Evolutionary conservation across 1,284 basidiomycete genomes (phyloP), one percentile per base, ranked within the genome.

Genomic region (Volvariella volvacea): DNA sequence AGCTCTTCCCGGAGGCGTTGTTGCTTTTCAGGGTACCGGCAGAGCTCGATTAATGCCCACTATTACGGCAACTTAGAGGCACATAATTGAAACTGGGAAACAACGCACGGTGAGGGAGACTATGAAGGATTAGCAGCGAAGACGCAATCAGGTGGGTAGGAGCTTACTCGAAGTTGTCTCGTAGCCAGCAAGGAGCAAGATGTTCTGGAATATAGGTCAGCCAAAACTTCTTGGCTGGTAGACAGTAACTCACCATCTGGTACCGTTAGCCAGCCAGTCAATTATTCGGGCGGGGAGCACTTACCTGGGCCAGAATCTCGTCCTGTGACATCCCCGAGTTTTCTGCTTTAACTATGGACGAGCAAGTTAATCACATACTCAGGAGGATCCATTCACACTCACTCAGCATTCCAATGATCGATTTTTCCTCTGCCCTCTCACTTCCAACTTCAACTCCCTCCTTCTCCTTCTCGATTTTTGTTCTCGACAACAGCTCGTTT

Each of bases 231-330:
- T n/a, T n/a, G n/a, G n/a, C n/a, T n/a, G n/a, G n/a, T n/a, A n/a
- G n/a, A n/a, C n/a, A n/a, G n/a, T n/a, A n/a, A n/a, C n/a, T n/a
- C n/a, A n/a, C n/a, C n/a, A n/a, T n/a, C n/a, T n/a, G n/a, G n/a
- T n/a, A n/a, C n/a, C n/a, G n/a, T n/a, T n/a, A n/a, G n/a, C n/a
- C n/a, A n/a, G n/a, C n/a, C n/a, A n/a, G n/a, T n/a, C n/a, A n/a
- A n/a, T n/a, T n/a, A n/a, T n/a, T n/a, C n/a, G n/a, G n/a, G n/a
- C n/a, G n/a, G n/a, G n/a, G n/a, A n/a, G n/a, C n/a, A n/a, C n/a
- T n/a, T n/a, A 67, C 67, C 56, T 71, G 68, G 16, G 82, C 78
- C 34, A 81, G 51, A 15, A 89, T 76, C 55, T 91, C 88, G 16
- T 80, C 77, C 41, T 78, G 69, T 2, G 76, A 71, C 68, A 89